phyloP scores from a whole-genome alignment of 768 basidiomycete species.

The Mycena epipterygia region DNA sequence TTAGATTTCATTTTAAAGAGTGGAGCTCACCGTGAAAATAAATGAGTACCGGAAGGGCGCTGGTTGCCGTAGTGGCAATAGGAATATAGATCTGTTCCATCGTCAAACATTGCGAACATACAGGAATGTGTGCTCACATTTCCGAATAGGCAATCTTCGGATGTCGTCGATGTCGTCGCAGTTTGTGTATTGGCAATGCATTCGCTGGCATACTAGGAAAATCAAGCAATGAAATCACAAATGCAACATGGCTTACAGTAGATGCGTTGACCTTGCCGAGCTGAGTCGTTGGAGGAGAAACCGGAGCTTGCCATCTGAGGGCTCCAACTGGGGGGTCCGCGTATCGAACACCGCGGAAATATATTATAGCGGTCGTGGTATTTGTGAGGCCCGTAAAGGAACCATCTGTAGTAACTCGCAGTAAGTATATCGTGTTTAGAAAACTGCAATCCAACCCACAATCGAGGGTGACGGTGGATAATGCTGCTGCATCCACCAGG shows the following conservation, averaged over 20 bases:
- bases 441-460: conserved; percentile 7
- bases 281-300: conserved; percentile 51
- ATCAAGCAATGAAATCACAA: background rate
- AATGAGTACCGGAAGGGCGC: conserved; percentile 49
- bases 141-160: conserved; percentile 60
- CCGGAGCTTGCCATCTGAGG: conserved; percentile 55
- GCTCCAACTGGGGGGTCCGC: conserved; percentile 59
- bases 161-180: conserved; percentile 44
- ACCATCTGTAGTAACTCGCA: conserved; percentile 40
- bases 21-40: conserved; percentile 55
- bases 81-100: conserved; percentile 35
- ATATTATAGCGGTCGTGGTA: conserved; percentile 46
- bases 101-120: background rate
- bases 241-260: conserved; percentile 38
- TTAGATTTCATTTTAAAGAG: background rate
- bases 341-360: conserved; percentile 57
- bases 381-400: conserved; percentile 52
- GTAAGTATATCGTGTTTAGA: background rate
- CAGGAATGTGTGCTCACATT: conserved; percentile 46
- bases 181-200: conserved; percentile 53
- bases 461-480: conserved; percentile 38
- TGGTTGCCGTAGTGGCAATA: conserved; percentile 18
- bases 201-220: conserved; percentile 47
- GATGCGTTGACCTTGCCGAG: conserved; percentile 55
- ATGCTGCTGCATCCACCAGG: conserved; percentile 5